Evolutionary conservation across 2,329 filamentous ascomycete species (phyloP).

Genomic region (Blumeria hordei): DNA sequence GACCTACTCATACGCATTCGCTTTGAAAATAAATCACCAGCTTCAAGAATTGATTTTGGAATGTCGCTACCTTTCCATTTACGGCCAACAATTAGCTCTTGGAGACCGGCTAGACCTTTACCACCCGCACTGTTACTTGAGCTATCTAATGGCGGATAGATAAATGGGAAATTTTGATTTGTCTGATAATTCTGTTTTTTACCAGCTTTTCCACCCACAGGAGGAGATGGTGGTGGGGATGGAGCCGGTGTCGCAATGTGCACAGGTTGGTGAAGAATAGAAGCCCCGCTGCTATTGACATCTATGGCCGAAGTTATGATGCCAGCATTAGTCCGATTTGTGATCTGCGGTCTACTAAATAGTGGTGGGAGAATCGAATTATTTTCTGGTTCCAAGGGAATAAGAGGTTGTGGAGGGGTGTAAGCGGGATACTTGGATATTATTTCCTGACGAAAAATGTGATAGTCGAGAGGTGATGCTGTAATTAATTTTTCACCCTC

Average conservation of each 20-base stretch:
- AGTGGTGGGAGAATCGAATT: slow-evolving; percentile 74
- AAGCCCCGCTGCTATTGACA: slow-evolving; percentile 34
- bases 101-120: slow-evolving; percentile 59
- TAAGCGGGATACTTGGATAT: slow-evolving; percentile 96
- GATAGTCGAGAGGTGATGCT: slow-evolving; percentile 85
- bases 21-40: slow-evolving; percentile 72
- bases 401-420: slow-evolving; percentile 58
- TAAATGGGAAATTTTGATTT: slow-evolving; percentile 93
- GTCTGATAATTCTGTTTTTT: slow-evolving; percentile 99
- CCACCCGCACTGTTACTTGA: slow-evolving; percentile 77
- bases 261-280: slow-evolving; percentile 84
- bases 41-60: slow-evolving; percentile 82
- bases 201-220: slow-evolving; percentile 65
- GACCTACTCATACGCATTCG: slow-evolving; percentile 79
- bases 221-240: slow-evolving; percentile 79
- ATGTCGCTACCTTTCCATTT: slow-evolving; percentile 90
- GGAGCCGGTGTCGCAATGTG: slow-evolving; percentile 97
- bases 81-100: slow-evolving; percentile 56
- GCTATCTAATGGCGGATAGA: slow-evolving; percentile 81
- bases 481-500: slow-evolving; percentile 48
- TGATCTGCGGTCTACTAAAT: slow-evolving; percentile 44
- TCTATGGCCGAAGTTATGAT: slow-evolving; percentile 32
- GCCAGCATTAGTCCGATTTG: slow-evolving; percentile 29
- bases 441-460: slow-evolving; percentile 87
- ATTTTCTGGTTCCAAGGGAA: slow-evolving; percentile 74